Base-by-base conservation (phyloP, 768 basidiomycete genomes). In the Arthromyces matolae region DNA sequence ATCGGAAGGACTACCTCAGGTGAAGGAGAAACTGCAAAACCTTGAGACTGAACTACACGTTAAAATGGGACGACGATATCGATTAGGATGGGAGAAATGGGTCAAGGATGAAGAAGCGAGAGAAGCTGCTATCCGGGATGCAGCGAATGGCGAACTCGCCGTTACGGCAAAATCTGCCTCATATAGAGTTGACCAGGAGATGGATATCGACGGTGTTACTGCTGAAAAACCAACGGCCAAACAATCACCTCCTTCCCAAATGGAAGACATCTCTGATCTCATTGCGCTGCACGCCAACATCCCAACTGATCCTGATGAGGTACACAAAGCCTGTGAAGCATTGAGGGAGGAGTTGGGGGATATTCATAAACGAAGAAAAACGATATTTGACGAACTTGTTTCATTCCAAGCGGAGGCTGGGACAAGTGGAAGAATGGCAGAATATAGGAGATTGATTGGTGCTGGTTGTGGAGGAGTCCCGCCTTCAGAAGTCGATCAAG, bases 61-160 rank as follows among this genome's bases (percentile, higher is more conserved):
- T 6, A 91, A 88, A 67, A 90, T 96, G 83, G 87, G 84, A 16
- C 78, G 78, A 57, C 74, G 87, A 54, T 92, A 91, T 69, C 78
- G 89, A 41, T 60, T 86, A 20, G 95, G 93, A 2, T 97, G 88
- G 85, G 91, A 95, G 63, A 89, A 88, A 57, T 98, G 95, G 93
- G 69, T 89, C 18, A 83, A 83, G 55, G 86, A 87, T 47, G 90
- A 97, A 68, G 86, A 90, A 60, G 71, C 70, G 27, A 77, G 93
- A 22, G 92, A 95, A 68, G 79, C 72, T 51, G 64, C 65, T 1
- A 81, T 90, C 53, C 78, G 84, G 39, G 80, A 80, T 32, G 79
- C 72, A 2, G 77, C 80, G 0, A 76, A 76, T 42, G 87, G 86
- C 5, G 71, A 79, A 41, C 65, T 84, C 45, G 65, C 66, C 10